These are phyloP conservation scores for Talaromyces islandicus DNA, from an alignment of 2,329 filamentous ascomycete genomes.

Conservation along the genomic window DNA sequence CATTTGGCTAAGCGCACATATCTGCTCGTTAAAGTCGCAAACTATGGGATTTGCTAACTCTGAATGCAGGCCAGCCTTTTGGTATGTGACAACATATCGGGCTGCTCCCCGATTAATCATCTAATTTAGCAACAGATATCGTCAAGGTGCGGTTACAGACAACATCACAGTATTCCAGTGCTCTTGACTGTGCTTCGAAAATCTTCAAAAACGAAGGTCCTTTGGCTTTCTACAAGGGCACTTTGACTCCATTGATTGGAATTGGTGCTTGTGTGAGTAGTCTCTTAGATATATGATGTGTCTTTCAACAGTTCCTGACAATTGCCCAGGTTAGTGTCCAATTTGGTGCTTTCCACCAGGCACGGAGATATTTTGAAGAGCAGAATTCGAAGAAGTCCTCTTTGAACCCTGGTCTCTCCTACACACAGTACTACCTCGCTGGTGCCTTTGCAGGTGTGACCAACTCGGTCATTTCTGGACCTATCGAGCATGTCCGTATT, in stretches of 20 bases:
- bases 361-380: slow-evolving; percentile 76
- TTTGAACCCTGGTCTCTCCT: slow-evolving; percentile 54
- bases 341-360: slow-evolving; percentile 94
- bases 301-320: slow-evolving; percentile 4
- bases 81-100: slow-evolving; percentile 39
- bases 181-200: slow-evolving; percentile 70
- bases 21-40: background rate
- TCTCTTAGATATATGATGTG: background rate
- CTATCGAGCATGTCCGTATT: slow-evolving; percentile 96
- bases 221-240: slow-evolving; percentile 96
- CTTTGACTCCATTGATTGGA: slow-evolving; percentile 85
- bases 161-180: slow-evolving; percentile 70
- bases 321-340: slow-evolving; percentile 67
- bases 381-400: slow-evolving; percentile 53
- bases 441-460: slow-evolving; percentile 89
- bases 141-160: slow-evolving; percentile 97
- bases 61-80: slow-evolving; percentile 55
- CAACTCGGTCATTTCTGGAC: slow-evolving; percentile 80
- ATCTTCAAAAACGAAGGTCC: slow-evolving; percentile 87
- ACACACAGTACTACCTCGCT: slow-evolving; percentile 80
- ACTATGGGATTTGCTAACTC: slow-evolving; percentile 20
- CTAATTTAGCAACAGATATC: slow-evolving; percentile 57
- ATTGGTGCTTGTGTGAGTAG: slow-evolving; percentile 81
- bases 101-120: slow-evolving; percentile 10
- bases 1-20: background rate